These are phyloP conservation scores for Xylaria sp. DNA, from an alignment of 2,329 filamentous ascomycete species.

Conservation along the genomic window DNA sequence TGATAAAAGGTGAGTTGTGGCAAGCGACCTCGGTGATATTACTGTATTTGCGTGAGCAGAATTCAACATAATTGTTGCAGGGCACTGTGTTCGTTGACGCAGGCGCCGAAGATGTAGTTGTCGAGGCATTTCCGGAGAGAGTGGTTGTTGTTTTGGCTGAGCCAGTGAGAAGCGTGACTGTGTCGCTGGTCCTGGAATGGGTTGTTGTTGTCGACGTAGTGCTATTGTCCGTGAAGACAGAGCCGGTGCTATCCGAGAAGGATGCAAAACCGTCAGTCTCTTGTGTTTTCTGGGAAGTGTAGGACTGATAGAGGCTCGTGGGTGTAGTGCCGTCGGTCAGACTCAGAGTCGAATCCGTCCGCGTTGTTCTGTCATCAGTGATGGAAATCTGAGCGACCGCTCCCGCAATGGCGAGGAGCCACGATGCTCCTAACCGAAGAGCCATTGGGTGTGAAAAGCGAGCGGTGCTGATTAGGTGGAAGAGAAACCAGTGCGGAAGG, in stretches of 20 bases:
- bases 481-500: not conserved
- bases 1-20: constrained; percentile 82
- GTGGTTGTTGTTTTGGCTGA: constrained; percentile 54
- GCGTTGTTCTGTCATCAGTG: constrained; percentile 47
- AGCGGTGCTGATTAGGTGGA: not conserved
- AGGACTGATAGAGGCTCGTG: constrained; percentile 53
- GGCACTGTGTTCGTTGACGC: constrained; percentile 72
- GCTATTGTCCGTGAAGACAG: constrained; percentile 41
- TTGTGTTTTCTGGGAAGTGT: constrained; percentile 51
- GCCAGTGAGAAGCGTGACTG: constrained; percentile 52
- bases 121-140: constrained; percentile 46
- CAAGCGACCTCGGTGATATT: constrained; percentile 80
- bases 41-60: constrained; percentile 77
- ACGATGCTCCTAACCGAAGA: constrained; percentile 31
- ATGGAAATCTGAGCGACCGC: constrained; percentile 43
- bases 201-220: constrained; percentile 31
- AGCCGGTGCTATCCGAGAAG: constrained; percentile 36
- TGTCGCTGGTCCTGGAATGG: constrained; percentile 26
- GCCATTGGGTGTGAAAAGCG: constrained; percentile 29
- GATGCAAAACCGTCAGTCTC: constrained; percentile 36
- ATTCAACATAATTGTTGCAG: constrained; percentile 80
- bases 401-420: constrained; percentile 32
- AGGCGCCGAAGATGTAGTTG: constrained; percentile 50
- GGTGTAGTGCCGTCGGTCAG: constrained; percentile 45
- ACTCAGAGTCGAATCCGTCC: constrained; percentile 42